A percentile compares a stretch with the other conserved stretches of the same genome.
Conservation (phyloP, 2,329 filamentous ascomycete genomes). For the Cordyceps farinosa region DNA sequence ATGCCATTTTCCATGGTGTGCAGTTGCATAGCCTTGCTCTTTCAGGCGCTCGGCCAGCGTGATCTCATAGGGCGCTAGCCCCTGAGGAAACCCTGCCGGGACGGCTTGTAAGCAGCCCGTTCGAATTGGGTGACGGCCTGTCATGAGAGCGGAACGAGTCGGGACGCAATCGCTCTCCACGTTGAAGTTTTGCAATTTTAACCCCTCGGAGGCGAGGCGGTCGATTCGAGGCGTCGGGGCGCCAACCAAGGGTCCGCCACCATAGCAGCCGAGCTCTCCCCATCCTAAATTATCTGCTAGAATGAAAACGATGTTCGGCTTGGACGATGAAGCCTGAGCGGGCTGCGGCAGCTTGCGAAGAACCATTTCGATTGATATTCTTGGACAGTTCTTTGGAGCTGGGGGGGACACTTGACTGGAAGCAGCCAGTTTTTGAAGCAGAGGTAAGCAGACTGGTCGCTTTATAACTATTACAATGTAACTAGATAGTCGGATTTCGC, state of each 20-base stretch:
- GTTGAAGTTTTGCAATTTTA: slow-evolving; percentile 36
- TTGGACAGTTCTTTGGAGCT: too few species aligned
- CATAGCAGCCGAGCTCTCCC: slow-evolving; percentile 35
- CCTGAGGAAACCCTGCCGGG: slow-evolving; percentile 32
- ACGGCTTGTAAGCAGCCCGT: slow-evolving; percentile 34
- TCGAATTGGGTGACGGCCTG: slow-evolving; percentile 33
- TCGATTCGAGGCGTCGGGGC: slow-evolving; percentile 34
- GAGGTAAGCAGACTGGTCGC: too few species aligned
- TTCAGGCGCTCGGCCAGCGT: slow-evolving; percentile 31
- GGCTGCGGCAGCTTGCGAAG: neutral
- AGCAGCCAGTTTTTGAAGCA: too few species aligned
- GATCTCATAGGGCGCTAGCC: slow-evolving; percentile 31
- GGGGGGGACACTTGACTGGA: too few species aligned
- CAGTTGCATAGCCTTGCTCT: slow-evolving; percentile 26
- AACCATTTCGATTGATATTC: neutral
- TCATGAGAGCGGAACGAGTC: slow-evolving; percentile 35
- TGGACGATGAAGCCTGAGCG: neutral
- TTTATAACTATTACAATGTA: too few species aligned
- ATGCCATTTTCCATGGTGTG: slow-evolving; percentile 37
- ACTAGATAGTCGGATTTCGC: too few species aligned
- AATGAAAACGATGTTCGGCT: slow-evolving; percentile 32
- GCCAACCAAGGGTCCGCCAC: slow-evolving; percentile 31
- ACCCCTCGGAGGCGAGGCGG: slow-evolving; percentile 30
- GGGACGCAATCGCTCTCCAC: slow-evolving; percentile 36
- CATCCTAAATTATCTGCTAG: slow-evolving; percentile 37